Percentiles rank a stretch among this genome's conserved stretches.
Conservation (phyloP, 2,329 filamentous ascomycete species). For the Hypoxylon sp. region DNA sequence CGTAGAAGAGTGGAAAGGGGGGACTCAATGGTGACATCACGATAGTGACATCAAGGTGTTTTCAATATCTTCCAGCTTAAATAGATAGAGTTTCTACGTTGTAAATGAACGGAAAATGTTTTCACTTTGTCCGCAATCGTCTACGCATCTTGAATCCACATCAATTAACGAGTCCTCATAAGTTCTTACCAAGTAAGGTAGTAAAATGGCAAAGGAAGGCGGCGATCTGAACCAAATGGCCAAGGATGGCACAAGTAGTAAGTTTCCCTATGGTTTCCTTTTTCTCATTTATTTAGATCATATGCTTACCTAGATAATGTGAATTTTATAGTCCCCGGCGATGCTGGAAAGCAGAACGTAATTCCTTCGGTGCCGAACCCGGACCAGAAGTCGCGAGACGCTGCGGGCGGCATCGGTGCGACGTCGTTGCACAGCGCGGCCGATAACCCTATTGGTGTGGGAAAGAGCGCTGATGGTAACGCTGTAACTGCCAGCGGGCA, state of each 20-base stretch:
- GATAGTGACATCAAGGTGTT: conserved; percentile 32
- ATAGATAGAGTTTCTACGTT: too few species aligned
- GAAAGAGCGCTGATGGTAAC: conserved; percentile 39
- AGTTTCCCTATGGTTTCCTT: conserved; percentile 8
- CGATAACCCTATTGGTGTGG: conserved; percentile 43
- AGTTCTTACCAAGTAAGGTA: not conserved
- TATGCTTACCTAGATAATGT: not conserved
- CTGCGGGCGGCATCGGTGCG: conserved; percentile 39
- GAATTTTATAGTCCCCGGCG: conserved; percentile 42
- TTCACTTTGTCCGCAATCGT: not conserved
- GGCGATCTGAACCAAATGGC: conserved; percentile 47
- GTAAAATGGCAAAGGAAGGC: conserved; percentile 47
- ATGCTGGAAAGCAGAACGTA: conserved; percentile 48
- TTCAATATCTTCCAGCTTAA: not conserved
- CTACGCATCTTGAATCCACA: not conserved
- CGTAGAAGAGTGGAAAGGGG: conserved; percentile 28
- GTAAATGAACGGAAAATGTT: not conserved
- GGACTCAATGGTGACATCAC: conserved; percentile 39
- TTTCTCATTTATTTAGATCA: not conserved
- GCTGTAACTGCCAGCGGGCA: conserved; percentile 46
- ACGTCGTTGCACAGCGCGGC: conserved; percentile 46
- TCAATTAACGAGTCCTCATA: not conserved
- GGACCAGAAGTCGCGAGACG: conserved; percentile 30
- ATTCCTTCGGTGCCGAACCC: conserved; percentile 47
- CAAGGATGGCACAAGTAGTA: conserved; percentile 48